phyloP scores from a whole-genome alignment of 108 stramenopile genomes.

The Discostella pseudostelligera region DNA sequence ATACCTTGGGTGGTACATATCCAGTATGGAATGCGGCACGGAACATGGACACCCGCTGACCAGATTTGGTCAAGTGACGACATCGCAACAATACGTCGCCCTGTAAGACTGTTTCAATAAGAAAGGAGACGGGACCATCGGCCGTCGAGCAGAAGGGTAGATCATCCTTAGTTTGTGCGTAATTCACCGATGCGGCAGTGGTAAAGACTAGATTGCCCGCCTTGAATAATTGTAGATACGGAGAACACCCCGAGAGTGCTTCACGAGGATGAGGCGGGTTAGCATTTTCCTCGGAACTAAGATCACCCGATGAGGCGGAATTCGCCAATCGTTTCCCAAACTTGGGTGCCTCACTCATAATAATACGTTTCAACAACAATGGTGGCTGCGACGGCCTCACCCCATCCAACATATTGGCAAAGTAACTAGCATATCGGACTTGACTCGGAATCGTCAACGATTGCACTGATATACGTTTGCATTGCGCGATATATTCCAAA shows the following conservation, averaged over 20 bases:
- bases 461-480: conserved; percentile 66
- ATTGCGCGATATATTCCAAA: conserved; percentile 84
- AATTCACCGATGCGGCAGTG: conserved; percentile 67
- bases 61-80: conserved; percentile 79
- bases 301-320: neutral
- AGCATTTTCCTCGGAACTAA: neutral
- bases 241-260: conserved; percentile 82
- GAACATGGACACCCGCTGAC: conserved; percentile 92
- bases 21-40: conserved; percentile 97
- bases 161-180: conserved; percentile 61
- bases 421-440: conserved; percentile 89
- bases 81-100: conserved; percentile 91
- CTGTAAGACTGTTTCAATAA: conserved; percentile 76
- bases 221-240: conserved; percentile 96
- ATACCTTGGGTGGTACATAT: conserved; percentile 87
- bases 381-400: conserved; percentile 81
- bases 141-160: conserved; percentile 60
- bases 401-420: conserved; percentile 89
- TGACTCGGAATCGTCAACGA: conserved; percentile 93
- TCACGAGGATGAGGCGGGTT: neutral
- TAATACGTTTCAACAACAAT: conserved; percentile 84
- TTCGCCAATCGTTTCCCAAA: conserved; percentile 30
- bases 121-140: conserved; percentile 71
- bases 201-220: conserved; percentile 85
- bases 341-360: conserved; percentile 91